Evolutionary conservation across 352 stramenopile genomes (phyloP).

Genomic region (Globisporangium camurandrum): DNA sequence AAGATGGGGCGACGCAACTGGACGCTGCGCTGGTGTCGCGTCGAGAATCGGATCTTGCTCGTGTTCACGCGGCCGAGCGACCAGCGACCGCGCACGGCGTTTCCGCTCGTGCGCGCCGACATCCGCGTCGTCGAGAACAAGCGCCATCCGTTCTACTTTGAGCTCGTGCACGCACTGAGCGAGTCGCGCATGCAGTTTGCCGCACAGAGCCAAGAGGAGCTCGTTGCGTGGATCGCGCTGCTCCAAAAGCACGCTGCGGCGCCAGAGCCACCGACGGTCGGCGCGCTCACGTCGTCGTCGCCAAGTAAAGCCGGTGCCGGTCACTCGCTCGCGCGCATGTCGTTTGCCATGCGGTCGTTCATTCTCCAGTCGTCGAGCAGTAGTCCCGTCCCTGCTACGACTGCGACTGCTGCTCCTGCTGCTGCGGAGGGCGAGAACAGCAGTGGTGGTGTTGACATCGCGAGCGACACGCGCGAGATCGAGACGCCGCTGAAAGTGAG

Average conservation of each 20-base stretch:
- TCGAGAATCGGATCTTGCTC: conserved; percentile 68
- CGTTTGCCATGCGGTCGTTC: conserved; percentile 65
- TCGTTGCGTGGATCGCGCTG: conserved; percentile 48
- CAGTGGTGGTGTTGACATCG: conserved; percentile 2
- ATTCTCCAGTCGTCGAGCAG: conserved; percentile 43
- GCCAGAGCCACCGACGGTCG: conserved; percentile 29
- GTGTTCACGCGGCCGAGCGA: conserved; percentile 52
- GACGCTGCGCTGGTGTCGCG: conserved; percentile 65
- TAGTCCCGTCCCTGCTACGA: background rate
- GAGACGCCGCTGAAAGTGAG: conserved; percentile 15
- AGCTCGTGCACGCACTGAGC: conserved; percentile 64
- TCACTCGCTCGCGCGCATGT: conserved; percentile 60
- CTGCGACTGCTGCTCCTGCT: too few relatives aligned
- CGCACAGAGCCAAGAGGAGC: conserved; percentile 51
- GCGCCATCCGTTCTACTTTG: conserved; percentile 74
- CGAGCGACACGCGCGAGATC: background rate
- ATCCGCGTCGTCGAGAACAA: conserved; percentile 60
- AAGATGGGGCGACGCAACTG: conserved; percentile 74
- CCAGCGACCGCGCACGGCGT: conserved; percentile 45
- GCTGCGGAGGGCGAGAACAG: too few relatives aligned
- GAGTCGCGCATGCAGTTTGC: conserved; percentile 74
- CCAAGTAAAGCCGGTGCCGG: conserved; percentile 34
- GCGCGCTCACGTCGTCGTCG: conserved; percentile 13
- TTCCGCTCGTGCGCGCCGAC: conserved; percentile 55
- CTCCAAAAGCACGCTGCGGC: conserved; percentile 39